Evolutionary conservation across 371 early-diverging fungal species (phyloP).

Genomic region (Mucor irregularis): DNA sequence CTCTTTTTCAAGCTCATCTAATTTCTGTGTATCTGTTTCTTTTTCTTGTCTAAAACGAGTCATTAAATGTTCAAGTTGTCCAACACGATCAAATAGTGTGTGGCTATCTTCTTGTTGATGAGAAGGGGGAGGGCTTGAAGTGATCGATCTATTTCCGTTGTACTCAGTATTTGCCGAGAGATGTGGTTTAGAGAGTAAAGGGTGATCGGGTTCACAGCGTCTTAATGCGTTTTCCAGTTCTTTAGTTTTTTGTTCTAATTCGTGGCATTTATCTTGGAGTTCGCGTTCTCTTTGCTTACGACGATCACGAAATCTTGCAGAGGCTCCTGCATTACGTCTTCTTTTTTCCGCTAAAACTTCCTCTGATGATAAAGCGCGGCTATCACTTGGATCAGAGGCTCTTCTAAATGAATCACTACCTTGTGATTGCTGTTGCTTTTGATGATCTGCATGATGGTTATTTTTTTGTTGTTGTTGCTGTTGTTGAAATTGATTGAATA

Average conservation of each 20-base stretch:
- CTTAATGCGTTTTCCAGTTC: constrained; percentile 41
- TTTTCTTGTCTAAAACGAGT: constrained; percentile 38
- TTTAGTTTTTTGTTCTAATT: constrained; percentile 49
- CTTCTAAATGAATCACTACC: too few relatives aligned
- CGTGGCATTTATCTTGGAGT: constrained; percentile 48
- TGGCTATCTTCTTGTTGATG: neutral
- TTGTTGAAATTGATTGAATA: constrained; percentile 16
- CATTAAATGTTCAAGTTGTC: constrained; percentile 42
- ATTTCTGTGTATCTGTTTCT: constrained; percentile 30
- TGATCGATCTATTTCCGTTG: neutral
- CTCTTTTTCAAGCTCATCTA: constrained; percentile 42
- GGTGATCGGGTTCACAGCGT: constrained; percentile 27
- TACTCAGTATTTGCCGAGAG: neutral
- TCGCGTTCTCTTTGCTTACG: constrained; percentile 61
- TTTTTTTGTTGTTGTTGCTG: constrained; percentile 1
- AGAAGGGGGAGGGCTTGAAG: neutral
- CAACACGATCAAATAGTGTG: constrained; percentile 35
- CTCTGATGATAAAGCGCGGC: constrained; percentile 25
- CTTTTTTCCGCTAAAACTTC: constrained; percentile 60
- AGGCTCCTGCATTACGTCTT: constrained; percentile 58
- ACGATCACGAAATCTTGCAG: constrained; percentile 59
- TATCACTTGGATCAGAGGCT: constrained; percentile 4
- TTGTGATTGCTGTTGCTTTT: neutral
- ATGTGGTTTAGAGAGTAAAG: constrained; percentile 10
- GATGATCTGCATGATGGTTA: neutral